Conservation (phyloP, 176 grass and related monocot genomes). For the Neostapfia colusana region DNA sequence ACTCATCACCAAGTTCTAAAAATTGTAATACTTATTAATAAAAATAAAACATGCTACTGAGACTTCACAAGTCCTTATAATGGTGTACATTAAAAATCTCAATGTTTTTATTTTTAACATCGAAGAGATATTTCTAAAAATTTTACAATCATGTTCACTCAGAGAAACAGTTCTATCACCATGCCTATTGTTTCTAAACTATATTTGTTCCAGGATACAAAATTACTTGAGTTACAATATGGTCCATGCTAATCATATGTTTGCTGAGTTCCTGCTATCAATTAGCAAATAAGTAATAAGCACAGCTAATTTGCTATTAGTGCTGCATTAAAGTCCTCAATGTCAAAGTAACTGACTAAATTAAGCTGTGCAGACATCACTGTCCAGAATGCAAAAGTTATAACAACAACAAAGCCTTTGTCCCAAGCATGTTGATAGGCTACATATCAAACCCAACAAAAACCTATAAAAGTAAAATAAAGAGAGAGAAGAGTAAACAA, state of each 20-base stretch:
- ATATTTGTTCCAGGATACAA: background rate
- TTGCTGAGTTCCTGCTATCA: background rate
- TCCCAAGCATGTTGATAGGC: too few relatives aligned
- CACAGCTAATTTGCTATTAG: background rate
- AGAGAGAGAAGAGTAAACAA: too few relatives aligned
- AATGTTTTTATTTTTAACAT: background rate
- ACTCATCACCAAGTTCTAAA: background rate
- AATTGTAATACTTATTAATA: background rate
- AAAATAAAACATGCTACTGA: slow-evolving; percentile 10
- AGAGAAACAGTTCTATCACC: too few relatives aligned
- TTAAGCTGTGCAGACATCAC: background rate
- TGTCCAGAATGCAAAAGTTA: background rate
- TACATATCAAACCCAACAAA: too few relatives aligned
- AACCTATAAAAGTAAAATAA: too few relatives aligned
- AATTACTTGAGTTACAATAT: background rate
- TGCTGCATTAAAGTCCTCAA: background rate
- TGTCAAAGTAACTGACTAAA: too few relatives aligned
- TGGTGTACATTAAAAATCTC: background rate
- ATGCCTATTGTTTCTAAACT: too few relatives aligned
- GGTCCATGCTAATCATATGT: background rate
- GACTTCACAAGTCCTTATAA: background rate
- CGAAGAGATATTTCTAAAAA: too few relatives aligned
- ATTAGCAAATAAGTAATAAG: background rate
- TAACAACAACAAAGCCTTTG: too few relatives aligned
- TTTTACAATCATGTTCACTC: background rate